Evolutionary conservation across 2,329 filamentous ascomycete genomes (phyloP).

Genomic region (Pseudogymnoascus sp.): DNA sequence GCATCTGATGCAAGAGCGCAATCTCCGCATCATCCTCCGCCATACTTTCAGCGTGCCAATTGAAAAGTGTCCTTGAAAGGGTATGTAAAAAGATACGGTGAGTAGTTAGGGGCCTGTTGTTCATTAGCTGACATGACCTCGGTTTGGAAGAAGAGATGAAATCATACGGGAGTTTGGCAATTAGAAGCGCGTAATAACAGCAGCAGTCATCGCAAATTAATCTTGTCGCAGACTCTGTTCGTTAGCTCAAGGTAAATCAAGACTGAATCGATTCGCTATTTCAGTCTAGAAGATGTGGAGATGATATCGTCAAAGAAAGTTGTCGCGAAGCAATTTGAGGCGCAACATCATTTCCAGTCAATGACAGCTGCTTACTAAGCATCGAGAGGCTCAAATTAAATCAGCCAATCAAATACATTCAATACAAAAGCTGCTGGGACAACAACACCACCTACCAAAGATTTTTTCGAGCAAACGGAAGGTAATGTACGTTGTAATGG

Average conservation of each 20-base stretch:
- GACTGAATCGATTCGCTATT: neutral
- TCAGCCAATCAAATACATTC: neutral
- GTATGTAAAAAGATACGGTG: neutral
- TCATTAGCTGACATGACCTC: neutral
- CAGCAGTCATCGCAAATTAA: constrained; percentile 4
- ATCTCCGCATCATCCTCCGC: constrained; percentile 31
- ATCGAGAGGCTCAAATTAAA: neutral
- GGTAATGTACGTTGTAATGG: neutral
- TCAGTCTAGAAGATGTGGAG: neutral
- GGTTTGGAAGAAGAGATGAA: neutral
- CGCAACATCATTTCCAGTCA: constrained; percentile 1
- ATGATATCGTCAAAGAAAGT: neutral
- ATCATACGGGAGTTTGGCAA: neutral
- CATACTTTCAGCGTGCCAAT: constrained; percentile 19
- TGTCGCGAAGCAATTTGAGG: neutral
- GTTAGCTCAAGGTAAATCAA: neutral
- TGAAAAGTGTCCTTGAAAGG: neutral
- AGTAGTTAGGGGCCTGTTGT: neutral
- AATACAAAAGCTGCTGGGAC: neutral
- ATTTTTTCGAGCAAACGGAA: neutral
- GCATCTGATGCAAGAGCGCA: constrained; percentile 30
- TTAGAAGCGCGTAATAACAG: constrained; percentile 2
- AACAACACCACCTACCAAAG: neutral
- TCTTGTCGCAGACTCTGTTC: neutral
- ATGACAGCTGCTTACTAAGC: constrained; percentile 1